Base-by-base conservation (phyloP, 1,284 basidiomycete genomes). In the Trichosporon faecale region DNA sequence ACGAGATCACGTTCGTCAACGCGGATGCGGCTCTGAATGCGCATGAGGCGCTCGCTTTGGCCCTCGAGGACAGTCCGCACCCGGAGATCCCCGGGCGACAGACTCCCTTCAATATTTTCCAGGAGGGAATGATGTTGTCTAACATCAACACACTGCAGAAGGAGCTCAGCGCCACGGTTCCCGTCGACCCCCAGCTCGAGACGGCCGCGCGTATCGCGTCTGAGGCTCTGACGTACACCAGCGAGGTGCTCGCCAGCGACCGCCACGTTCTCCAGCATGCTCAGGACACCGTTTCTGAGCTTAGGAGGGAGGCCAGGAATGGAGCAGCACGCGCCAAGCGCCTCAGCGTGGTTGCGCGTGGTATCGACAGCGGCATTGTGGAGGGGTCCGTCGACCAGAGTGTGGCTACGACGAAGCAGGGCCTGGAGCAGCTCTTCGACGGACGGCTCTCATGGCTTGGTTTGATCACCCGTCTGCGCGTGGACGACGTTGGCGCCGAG, bases 401-500 rank as follows among this genome's bases (percentile, higher is more conserved):
- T 0, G 73, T 92, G 64, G 80, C 82, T 18, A 78, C 82, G 31
- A 86, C 88, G 0, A 82, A 85, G 68, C 84, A 81, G 65, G 84
- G 86, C n/a, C 85, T 93, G 71, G 83, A 85, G 72, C 68, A 78
- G 2, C 84, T 88, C 0, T 85, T 93, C 79, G 83, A 86, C 65
- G 81, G 82, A 4, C 80, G 79, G 27, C 73, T 93, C 72, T 87
- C 86, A 9, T 92, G 90, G 88, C 89, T 89, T 86, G 87, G 85
- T 71, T 86, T 90, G 76, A 76, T 90, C 7, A 88, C 87, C 3
- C 74, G 76, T 12, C 70, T 75, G 85, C 83, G 87, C 8, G 88
- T 91, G 1, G 93, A 94, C 77, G 92, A 93, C 71, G 86, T 93
- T 21, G 88, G 86, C 9, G 81, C 84, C 40, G 85, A 89, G 33